phyloP scores from a whole-genome alignment of 257 asterid genomes.

The Euphrasia confusa region DNA sequence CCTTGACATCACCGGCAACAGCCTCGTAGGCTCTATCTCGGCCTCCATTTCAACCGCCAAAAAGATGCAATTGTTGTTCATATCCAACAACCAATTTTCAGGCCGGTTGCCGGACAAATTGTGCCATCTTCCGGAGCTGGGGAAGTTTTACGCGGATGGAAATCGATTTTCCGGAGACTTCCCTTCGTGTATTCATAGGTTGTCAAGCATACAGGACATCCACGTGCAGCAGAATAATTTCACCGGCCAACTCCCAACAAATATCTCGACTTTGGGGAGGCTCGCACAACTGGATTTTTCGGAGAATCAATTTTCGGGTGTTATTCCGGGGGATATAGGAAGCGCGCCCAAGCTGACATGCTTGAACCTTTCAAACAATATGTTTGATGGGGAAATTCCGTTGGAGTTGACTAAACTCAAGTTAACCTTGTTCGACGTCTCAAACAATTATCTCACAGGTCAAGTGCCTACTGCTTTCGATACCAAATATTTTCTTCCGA shows the following conservation, averaged over 20 bases:
- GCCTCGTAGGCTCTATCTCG: conserved; percentile 22
- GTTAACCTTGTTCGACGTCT: conserved; percentile 20
- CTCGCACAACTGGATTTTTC: conserved; percentile 29
- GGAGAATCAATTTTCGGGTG: conserved; percentile 19
- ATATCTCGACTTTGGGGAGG: conserved; percentile 9
- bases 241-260: conserved; percentile 21
- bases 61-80: conserved; percentile 15
- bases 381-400: conserved; percentile 24
- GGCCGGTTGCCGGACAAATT: conserved; percentile 22
- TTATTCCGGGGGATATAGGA: conserved; percentile 22
- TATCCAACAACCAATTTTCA: conserved; percentile 26
- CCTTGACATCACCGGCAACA: conserved; percentile 25
- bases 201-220: conserved; percentile 17
- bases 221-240: conserved; percentile 22
- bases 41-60: conserved; percentile 16
- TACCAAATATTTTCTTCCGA: conserved; percentile 3
- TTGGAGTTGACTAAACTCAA: conserved; percentile 21
- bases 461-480: conserved; percentile 21
- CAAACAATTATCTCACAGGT: conserved; percentile 26
- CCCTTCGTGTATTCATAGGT: conserved; percentile 20
- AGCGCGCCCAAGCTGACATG: conserved; percentile 21
- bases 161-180: conserved; percentile 22
- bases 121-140: conserved; percentile 20
- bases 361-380: conserved; percentile 25
- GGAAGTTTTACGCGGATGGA: conserved; percentile 14